Percentiles rank a stretch among this genome's conserved stretches.
phyloP scores from a whole-genome alignment of 139 green algal species.

The Chlamydomonas asymmetrica region DNA sequence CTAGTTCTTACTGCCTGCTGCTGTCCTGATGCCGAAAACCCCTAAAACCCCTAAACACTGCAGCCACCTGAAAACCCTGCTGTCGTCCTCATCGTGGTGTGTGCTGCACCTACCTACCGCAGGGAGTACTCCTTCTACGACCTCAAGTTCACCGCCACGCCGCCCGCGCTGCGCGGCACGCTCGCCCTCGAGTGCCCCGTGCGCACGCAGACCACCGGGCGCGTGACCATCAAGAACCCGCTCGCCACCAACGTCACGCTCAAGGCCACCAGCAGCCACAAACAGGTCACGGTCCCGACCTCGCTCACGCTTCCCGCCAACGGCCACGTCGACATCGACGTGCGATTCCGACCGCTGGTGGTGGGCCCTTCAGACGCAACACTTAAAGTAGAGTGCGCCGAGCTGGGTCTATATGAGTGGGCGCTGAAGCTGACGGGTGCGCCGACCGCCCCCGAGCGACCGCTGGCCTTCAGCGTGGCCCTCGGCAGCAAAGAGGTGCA shows the following conservation, averaged over 20 bases:
- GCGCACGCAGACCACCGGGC: conserved; percentile 42
- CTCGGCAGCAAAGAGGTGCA: conserved; percentile 66
- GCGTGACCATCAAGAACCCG: conserved; percentile 68
- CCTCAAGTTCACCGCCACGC: conserved; percentile 53
- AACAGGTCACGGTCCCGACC: conserved; percentile 44
- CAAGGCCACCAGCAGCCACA: conserved; percentile 37
- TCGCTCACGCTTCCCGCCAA: conserved; percentile 41
- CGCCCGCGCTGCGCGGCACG: conserved; percentile 41
- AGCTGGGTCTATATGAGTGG: conserved; percentile 74
- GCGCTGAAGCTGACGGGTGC: conserved; percentile 60
- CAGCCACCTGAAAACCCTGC: too few relatives aligned
- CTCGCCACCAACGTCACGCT: conserved; percentile 53
- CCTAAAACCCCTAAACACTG: too few relatives aligned
- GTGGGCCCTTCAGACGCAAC: conserved; percentile 43
- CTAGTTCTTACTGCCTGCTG: too few relatives aligned
- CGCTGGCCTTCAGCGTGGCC: conserved; percentile 66
- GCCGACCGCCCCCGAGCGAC: conserved; percentile 58
- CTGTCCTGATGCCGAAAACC: too few relatives aligned
- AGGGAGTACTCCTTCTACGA: conserved; percentile 77
- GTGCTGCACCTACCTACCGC: neutral
- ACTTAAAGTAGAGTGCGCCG: conserved; percentile 60
- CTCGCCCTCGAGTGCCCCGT: conserved; percentile 69
- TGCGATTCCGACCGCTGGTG: conserved; percentile 72
- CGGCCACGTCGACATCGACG: conserved; percentile 36
- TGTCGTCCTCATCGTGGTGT: too few relatives aligned